phyloP scores from a whole-genome alignment of 257 asterid species.

The Solanum appendiculatum region DNA sequence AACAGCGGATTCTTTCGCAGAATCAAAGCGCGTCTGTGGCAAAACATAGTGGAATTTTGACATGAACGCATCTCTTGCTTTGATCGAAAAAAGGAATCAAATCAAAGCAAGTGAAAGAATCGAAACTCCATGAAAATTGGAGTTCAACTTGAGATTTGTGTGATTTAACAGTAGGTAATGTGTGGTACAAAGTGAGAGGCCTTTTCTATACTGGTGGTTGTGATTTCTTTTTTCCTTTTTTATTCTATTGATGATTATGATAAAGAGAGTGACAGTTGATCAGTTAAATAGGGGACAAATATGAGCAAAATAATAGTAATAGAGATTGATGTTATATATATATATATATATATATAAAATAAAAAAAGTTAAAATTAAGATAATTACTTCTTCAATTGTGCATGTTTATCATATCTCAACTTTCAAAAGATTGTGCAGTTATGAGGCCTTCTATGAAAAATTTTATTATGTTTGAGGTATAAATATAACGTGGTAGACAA shows the following conservation, averaged over 20 bases:
- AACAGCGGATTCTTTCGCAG: conserved; percentile 27
- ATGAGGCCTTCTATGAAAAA: too few species aligned
- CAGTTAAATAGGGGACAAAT: background rate
- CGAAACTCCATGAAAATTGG: background rate
- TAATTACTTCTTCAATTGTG: background rate
- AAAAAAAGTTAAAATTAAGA: background rate
- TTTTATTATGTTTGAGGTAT: too few species aligned
- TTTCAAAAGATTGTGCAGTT: too few species aligned
- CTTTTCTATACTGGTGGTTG: background rate
- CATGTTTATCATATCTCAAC: background rate
- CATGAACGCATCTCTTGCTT: conserved; percentile 29
- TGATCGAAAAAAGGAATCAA: background rate
- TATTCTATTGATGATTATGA: background rate
- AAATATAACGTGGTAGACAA: too few species aligned
- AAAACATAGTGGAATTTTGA: conserved; percentile 38
- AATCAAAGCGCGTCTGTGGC: conserved; percentile 25
- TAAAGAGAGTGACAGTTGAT: background rate
- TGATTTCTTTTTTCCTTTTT: background rate
- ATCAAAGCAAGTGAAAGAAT: background rate
- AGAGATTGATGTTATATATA: background rate
- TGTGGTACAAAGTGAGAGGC: background rate
- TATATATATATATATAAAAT: too few species aligned
- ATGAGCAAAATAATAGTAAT: background rate
- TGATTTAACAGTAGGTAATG: background rate
- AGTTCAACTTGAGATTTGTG: background rate